These are phyloP conservation scores for Maudiozyma turicensis DNA, from an alignment of 805 yeast species.

Conservation along the genomic window DNA sequence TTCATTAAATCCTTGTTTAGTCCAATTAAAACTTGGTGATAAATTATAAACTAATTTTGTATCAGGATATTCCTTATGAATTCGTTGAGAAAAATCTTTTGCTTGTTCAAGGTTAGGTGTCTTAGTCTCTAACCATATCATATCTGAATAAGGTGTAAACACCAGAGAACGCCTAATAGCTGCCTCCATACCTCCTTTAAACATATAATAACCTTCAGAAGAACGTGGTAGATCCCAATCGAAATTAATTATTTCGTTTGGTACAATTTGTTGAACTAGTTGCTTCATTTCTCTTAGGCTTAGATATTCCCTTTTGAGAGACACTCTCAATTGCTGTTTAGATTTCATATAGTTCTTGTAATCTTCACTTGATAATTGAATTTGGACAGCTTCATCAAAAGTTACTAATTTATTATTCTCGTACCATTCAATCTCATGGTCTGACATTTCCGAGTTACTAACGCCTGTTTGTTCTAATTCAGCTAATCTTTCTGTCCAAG, in stretches of 20 bases:
- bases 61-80: slow-evolving; percentile 40
- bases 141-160: slow-evolving; percentile 50
- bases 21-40: slow-evolving; percentile 55
- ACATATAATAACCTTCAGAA: slow-evolving; percentile 46
- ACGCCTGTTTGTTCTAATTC: slow-evolving; percentile 36
- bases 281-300: slow-evolving; percentile 16
- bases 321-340: slow-evolving; percentile 8
- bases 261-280: slow-evolving; percentile 21
- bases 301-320: slow-evolving; percentile 20
- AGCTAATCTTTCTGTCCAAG: slow-evolving; percentile 37
- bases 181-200: slow-evolving; percentile 40
- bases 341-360: slow-evolving; percentile 22
- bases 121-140: slow-evolving; percentile 56
- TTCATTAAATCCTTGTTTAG: slow-evolving; percentile 43
- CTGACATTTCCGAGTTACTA: slow-evolving; percentile 28
- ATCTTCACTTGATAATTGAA: slow-evolving; percentile 10
- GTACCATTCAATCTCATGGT: slow-evolving; percentile 41
- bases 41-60: slow-evolving; percentile 51
- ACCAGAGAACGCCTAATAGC: slow-evolving; percentile 46
- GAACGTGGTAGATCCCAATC: slow-evolving; percentile 56
- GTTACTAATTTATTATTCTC: slow-evolving; percentile 34
- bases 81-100: slow-evolving; percentile 34
- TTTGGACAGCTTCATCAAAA: slow-evolving; percentile 41
- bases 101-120: slow-evolving; percentile 47
- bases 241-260: slow-evolving; percentile 32